Evolutionary conservation across 192 early-diverging fungal genomes (phyloP), one percentile per base, ranked within the genome.

Genomic region (Irineochytrium annulatum): DNA sequence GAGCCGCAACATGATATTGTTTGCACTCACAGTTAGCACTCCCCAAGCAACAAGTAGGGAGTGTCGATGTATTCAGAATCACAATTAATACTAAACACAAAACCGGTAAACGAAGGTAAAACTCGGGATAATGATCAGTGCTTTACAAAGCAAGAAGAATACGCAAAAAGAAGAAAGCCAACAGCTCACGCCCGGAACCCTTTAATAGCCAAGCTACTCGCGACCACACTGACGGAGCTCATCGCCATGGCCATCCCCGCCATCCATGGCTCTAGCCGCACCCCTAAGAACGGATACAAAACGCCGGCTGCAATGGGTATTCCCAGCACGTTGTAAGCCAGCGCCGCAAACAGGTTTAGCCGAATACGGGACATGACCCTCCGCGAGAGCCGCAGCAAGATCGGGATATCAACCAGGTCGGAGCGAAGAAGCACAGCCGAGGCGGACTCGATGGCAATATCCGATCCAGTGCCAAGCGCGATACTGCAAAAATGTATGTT

Each of bases 291-390:
- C 65, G 27, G 63, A 70, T 51, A 79, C 14, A 95, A 75, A 17
- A 90, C 80, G 26, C 94, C 94, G 0, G 91, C 90, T 1, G 94
- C 92, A 51, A 97, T 80, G 1, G 94, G 94, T 26, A 97, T 92
- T 52, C 91, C 89, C 19, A 92, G 57, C 1, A 79, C 48, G 49
- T 98, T 98, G 63, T 93, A 98, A 46, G 86, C 73, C 59, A 90
- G 89, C 3, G 94, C 92, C 89, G 90, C 94, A 3, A 79, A 39
- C 77, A 97, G 91, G 72, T 97, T 97, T 45, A 91, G 71, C 54
- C 82, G 79, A 62, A 97, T 87, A 3, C 92, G 77, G 20, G 79
- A 74, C 37, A 94, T 86, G 0, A 90, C 83, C 0, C 81, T 82
- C n/a, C 75, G 76, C 14, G 91, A 86, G 19, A 97, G 65, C 52